Evolutionary conservation across 352 stramenopile species (phyloP).

Genomic region (Globisporangium iwayamae): DNA sequence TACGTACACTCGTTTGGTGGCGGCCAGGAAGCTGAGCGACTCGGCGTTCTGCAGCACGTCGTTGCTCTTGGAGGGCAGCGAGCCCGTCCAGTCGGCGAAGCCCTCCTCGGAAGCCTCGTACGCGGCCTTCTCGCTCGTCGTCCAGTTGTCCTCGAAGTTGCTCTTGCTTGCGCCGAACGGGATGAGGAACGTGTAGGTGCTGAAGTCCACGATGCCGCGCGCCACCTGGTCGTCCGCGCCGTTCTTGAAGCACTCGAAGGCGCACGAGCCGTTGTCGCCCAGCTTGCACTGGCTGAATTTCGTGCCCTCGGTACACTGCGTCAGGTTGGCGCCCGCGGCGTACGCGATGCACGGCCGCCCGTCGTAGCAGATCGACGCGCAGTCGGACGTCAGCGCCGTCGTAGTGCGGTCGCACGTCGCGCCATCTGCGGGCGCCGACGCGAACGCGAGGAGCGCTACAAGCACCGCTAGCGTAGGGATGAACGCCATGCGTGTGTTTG

Average conservation of each 20-base stretch:
- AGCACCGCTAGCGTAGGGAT: background rate
- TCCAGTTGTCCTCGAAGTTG: constrained; percentile 46
- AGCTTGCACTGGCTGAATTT: constrained; percentile 29
- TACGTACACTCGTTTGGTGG: constrained; percentile 33
- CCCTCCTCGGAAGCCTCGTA: constrained; percentile 16
- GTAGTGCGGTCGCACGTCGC: constrained; percentile 31
- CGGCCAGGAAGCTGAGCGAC: constrained; percentile 25
- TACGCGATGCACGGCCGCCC: constrained; percentile 56
- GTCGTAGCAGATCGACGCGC: constrained; percentile 42
- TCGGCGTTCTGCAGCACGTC: constrained; percentile 31
- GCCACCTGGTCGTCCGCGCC: constrained; percentile 33
- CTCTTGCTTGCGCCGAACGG: constrained; percentile 45
- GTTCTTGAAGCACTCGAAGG: constrained; percentile 52
- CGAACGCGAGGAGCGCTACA: background rate
- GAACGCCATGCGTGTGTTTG: background rate
- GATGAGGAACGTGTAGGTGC: constrained; percentile 50
- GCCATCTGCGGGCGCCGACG: background rate
- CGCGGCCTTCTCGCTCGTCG: constrained; percentile 15
- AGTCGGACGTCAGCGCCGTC: constrained; percentile 50
- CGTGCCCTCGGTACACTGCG: constrained; percentile 1
- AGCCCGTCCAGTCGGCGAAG: constrained; percentile 23
- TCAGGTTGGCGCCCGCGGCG: constrained; percentile 14
- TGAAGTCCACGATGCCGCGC: constrained; percentile 45
- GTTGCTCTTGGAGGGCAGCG: constrained; percentile 30
- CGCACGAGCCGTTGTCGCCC: constrained; percentile 25